Evolutionary conservation across 176 grass and related monocot species (phyloP), one percentile per base, ranked within the genome.

Genomic region (Tuctoria greenei): DNA sequence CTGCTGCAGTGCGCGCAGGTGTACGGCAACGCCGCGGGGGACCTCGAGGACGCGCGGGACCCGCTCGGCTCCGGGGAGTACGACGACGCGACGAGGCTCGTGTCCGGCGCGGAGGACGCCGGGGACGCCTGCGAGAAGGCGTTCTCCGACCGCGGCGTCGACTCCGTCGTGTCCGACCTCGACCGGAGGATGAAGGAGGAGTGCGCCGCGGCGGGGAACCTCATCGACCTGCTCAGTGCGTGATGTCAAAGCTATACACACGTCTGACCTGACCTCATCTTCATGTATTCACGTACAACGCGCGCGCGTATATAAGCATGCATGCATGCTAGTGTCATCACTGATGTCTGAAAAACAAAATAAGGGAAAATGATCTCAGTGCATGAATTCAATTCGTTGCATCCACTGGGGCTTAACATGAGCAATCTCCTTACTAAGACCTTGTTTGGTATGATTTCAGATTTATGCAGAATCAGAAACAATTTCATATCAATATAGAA

Each of bases 141-240:
- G 1, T 70, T 80, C 41, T 44, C 31, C 26, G 55, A 43, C 27
- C 27, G 28, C 41, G 8, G 43, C 10, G 67, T 63, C 16, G 4
- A 4, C 0, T 51, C 79, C 16, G 43, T 70, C 0, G 17, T 81
- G 5, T 0, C n/a, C 16, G 58, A 40, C 31, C 44, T 81, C 16
- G 44, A 81, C 37, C 31, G 4, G 42, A 24, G 35, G 67, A 72
- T 71, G 57, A 52, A 11, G 10, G 21, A 72, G 8, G 16, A 28
- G 0, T 81, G 67, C 15, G 8, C 15, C 21, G 43, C 72, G 8
- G 67, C 43, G 0, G 8, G 31, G 0, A 67, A 81, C 6, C 57
- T 81, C 42, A n/a, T 81, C 6, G 16, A 40, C 44, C 44, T 72
- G 16, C 57, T 81, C 44, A 7, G n/a, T 15, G n/a, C n/a, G n/a